Conservation (phyloP, 768 basidiomycete genomes). For the Podaxis mareebaensis region DNA sequence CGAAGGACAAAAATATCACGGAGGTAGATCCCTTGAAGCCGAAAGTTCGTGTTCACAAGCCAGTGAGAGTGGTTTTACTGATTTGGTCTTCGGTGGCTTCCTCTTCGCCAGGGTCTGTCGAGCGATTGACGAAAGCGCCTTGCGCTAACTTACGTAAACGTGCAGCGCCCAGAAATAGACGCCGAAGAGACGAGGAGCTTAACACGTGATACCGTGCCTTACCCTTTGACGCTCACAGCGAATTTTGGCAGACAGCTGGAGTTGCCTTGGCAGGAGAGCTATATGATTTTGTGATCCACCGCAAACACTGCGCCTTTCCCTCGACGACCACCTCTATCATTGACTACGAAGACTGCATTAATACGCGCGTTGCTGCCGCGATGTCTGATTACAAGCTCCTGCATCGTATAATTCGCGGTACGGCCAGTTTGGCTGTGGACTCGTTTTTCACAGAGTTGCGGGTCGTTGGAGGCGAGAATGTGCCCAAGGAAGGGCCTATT, state of each 20-base stretch:
- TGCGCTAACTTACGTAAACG: not conserved
- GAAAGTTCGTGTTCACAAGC: no score
- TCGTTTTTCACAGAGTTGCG: slow-evolving; percentile 90
- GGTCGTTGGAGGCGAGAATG: slow-evolving; percentile 85
- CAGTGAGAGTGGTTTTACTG: no score
- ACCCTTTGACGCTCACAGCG: not conserved
- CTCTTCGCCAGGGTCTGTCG: not conserved
- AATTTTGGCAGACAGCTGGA: not conserved
- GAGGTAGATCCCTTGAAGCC: not conserved
- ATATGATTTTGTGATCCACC: slow-evolving; percentile 6
- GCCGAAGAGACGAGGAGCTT: not conserved
- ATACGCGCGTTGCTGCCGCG: not conserved
- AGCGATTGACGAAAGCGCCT: not conserved
- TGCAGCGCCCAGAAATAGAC: no score
- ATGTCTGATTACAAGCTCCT: slow-evolving; percentile 45
- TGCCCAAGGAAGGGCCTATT: slow-evolving; percentile 85
- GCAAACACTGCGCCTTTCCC: not conserved
- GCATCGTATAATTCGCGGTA: slow-evolving; percentile 69
- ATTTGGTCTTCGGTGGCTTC: no score
- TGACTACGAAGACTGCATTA: not conserved
- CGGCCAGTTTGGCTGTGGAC: slow-evolving; percentile 74
- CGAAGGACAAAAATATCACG: not conserved
- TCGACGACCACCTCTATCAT: not conserved
- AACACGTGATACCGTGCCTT: not conserved
- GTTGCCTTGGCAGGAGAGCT: slow-evolving; percentile 9